Evolutionary conservation across 768 basidiomycete genomes (phyloP).

Genomic region (Pholiota conissans): DNA sequence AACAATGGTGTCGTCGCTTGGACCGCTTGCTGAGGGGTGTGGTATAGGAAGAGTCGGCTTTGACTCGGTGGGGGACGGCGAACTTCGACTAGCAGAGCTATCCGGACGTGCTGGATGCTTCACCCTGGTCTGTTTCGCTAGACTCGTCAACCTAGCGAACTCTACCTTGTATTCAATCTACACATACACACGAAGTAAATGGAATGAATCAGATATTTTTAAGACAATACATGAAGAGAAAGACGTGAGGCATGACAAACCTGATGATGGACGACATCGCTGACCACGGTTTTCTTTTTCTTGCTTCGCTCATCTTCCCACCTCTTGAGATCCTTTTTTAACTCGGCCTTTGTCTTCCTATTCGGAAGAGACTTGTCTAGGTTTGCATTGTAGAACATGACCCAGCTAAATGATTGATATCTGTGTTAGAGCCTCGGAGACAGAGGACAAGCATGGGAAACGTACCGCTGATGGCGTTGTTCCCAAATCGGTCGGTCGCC

Average conservation of each 20-base stretch:
- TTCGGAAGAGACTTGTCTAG: slow-evolving; percentile 51
- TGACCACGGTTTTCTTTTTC: slow-evolving; percentile 40
- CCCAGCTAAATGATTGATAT: slow-evolving; percentile 60
- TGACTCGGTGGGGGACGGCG: not conserved
- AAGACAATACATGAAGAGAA: not conserved
- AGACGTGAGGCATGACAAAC: slow-evolving; percentile 10
- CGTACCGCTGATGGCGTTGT: slow-evolving; percentile 60
- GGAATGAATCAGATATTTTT: not conserved
- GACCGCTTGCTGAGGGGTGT: slow-evolving; percentile 13
- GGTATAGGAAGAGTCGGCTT: slow-evolving; percentile 3
- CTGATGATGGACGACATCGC: slow-evolving; percentile 26
- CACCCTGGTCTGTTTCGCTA: slow-evolving; percentile 3
- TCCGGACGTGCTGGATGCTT: slow-evolving; percentile 26
- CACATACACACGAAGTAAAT: not conserved
- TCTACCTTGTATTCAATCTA: slow-evolving; percentile 41
- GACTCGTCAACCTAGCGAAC: slow-evolving; percentile 38
- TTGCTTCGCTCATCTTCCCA: slow-evolving; percentile 56
- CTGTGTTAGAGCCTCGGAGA: not conserved
- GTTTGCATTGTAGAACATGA: slow-evolving; percentile 70
- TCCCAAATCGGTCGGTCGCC: slow-evolving; percentile 55
- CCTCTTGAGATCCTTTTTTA: slow-evolving; percentile 52
- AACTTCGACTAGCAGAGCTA: not conserved
- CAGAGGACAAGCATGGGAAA: not conserved
- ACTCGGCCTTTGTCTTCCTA: slow-evolving; percentile 45
- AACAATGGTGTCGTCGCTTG: slow-evolving; percentile 28